Evolutionary conservation across 352 stramenopile species (phyloP).

Genomic region (Pythium pectinolyticum): DNA sequence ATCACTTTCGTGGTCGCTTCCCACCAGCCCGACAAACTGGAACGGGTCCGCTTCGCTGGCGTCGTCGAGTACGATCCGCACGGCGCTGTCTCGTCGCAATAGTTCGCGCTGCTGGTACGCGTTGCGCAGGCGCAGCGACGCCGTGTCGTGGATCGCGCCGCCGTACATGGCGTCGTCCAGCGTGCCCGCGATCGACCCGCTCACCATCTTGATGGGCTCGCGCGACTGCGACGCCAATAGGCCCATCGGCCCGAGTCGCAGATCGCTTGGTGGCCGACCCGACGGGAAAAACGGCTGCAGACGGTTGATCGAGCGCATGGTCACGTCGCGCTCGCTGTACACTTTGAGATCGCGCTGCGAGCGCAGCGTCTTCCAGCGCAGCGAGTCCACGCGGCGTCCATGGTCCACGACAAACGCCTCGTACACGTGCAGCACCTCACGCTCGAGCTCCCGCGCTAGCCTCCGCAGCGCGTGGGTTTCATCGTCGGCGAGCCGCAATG

Average conservation of each 20-base stretch:
- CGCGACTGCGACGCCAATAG: conserved; percentile 36
- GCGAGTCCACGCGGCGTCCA: conserved; percentile 31
- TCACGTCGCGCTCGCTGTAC: conserved; percentile 38
- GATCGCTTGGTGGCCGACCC: conserved; percentile 4
- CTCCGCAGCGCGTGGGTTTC: conserved; percentile 36
- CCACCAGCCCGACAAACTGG: conserved; percentile 50
- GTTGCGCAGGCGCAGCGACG: conserved; percentile 38
- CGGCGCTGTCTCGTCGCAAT: conserved; percentile 42
- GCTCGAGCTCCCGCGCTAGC: conserved; percentile 46
- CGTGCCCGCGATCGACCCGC: conserved; percentile 39
- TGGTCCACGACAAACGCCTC: conserved; percentile 40
- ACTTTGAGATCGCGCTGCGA: conserved; percentile 40
- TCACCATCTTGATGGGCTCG: conserved; percentile 35
- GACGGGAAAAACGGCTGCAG: conserved; percentile 27
- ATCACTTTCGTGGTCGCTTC: no score
- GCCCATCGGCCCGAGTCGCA: conserved; percentile 33
- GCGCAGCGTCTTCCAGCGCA: conserved; percentile 48
- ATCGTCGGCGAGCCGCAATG: conserved; percentile 32
- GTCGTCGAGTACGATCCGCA: conserved; percentile 43
- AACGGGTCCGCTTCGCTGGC: conserved; percentile 51
- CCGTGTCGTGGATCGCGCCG: conserved; percentile 43
- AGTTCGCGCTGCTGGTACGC: conserved; percentile 46
- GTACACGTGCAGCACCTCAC: conserved; percentile 44
- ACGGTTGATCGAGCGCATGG: conserved; percentile 25
- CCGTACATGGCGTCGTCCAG: conserved; percentile 66